Evolutionary conservation across 176 grass and related monocot species (phyloP).

Genomic region (Dactylis glomerata): DNA sequence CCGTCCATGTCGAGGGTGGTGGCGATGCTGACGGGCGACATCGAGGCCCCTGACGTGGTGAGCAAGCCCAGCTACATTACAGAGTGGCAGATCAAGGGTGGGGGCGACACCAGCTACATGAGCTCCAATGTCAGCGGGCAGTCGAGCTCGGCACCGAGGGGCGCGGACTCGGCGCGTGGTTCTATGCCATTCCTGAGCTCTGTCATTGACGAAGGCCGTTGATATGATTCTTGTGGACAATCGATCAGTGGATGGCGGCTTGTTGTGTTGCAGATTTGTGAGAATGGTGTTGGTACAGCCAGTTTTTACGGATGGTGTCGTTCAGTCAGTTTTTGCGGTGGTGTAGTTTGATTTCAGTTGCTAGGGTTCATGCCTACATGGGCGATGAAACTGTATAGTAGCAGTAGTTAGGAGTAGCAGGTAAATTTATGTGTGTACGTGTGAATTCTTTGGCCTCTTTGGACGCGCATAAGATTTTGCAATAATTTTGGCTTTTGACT

Average conservation of each 20-base stretch:
- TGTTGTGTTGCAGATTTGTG: neutral
- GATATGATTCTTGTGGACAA: neutral
- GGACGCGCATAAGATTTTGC: neutral
- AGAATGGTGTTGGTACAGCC: neutral
- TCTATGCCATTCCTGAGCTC: slow-evolving; percentile 35
- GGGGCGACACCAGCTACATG: slow-evolving; percentile 28
- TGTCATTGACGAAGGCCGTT: slow-evolving; percentile 35
- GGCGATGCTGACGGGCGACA: slow-evolving; percentile 56
- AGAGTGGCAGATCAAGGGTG: slow-evolving; percentile 61
- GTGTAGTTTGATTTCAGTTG: neutral
- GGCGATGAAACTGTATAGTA: neutral
- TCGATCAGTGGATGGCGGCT: neutral
- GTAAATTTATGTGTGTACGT: neutral
- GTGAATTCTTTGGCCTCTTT: neutral
- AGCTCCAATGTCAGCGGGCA: slow-evolving; percentile 22
- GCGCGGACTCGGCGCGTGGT: neutral
- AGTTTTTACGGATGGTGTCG: neutral
- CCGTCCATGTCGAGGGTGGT: slow-evolving; percentile 75
- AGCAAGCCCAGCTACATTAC: slow-evolving; percentile 71
- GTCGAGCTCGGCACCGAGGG: neutral
- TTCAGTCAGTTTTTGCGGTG: neutral
- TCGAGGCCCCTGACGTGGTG: slow-evolving; percentile 32
- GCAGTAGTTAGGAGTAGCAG: neutral
- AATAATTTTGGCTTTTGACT: neutral
- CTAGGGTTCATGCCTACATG: neutral